phyloP scores from a whole-genome alignment of 495 filamentous ascomycete species.

The Cryomyces minteri region DNA sequence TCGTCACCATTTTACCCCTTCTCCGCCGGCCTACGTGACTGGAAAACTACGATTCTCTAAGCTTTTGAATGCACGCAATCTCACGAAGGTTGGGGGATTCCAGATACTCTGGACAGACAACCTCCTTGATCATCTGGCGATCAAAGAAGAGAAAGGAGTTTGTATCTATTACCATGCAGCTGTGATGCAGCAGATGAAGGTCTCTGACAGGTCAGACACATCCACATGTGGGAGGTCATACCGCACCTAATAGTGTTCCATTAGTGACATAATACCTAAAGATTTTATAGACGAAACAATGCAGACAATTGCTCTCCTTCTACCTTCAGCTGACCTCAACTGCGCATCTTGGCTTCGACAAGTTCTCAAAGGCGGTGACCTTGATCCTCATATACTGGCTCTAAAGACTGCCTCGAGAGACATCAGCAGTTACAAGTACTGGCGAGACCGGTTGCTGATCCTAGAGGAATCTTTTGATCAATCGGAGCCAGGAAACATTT shows the following conservation, averaged over 20 bases:
- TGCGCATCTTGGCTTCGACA: constrained; percentile 2
- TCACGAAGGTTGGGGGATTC: background rate
- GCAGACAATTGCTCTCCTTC: constrained; percentile 25
- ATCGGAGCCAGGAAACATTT: constrained; percentile 23
- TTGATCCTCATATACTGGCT: constrained; percentile 15
- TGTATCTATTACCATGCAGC: background rate
- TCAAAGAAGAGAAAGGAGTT: background rate
- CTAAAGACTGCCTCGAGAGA: constrained; percentile 19
- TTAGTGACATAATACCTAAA: constrained; percentile 13
- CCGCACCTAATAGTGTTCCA: background rate
- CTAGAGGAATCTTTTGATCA: constrained; percentile 35
- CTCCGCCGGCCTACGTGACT: background rate
- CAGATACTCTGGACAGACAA: constrained; percentile 2
- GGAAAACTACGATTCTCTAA: background rate
- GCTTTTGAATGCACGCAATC: background rate
- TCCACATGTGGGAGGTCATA: background rate
- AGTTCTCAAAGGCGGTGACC: constrained; percentile 1
- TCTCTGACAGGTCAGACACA: background rate
- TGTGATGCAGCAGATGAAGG: background rate
- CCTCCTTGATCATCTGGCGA: background rate
- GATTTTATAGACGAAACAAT: constrained; percentile 27
- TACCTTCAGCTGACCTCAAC: constrained; percentile 17
- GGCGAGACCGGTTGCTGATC: constrained; percentile 31
- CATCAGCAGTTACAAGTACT: constrained; percentile 28
- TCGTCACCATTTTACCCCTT: background rate